Conservation (phyloP, 1,139 yeast species). For the Waltiozyma sp. region DNA sequence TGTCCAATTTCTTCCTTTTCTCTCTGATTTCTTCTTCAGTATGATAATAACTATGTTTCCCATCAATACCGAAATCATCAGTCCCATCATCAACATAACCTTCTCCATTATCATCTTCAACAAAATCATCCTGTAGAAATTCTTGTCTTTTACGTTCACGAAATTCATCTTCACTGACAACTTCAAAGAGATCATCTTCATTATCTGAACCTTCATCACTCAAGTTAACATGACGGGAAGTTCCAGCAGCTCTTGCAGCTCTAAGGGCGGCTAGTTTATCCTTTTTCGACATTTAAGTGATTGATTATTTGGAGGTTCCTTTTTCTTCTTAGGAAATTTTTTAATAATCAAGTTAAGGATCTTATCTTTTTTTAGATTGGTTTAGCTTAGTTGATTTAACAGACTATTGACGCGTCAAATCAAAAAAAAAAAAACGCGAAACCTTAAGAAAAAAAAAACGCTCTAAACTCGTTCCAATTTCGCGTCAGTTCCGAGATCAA, state of each 20-base stretch:
- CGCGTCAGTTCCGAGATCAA: no score
- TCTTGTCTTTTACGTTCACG: constrained; percentile 70
- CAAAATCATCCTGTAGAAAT: constrained; percentile 80
- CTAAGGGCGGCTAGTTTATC: constrained; percentile 30
- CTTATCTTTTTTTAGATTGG: no score
- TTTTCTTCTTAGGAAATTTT: no score
- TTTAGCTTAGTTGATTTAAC: no score
- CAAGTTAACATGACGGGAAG: constrained; percentile 10
- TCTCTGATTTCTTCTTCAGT: constrained; percentile 20
- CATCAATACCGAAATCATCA: constrained; percentile 55
- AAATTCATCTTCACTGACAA: constrained; percentile 73
- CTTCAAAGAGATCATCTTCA: constrained; percentile 61
- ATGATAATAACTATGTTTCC: constrained; percentile 17
- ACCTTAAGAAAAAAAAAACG: no score
- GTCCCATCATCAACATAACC: constrained; percentile 82
- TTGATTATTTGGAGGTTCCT: no score
- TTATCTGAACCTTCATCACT: constrained; percentile 26
- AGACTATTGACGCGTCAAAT: no score
- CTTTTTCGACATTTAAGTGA: constrained; percentile 19
- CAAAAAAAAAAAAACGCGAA: no score
- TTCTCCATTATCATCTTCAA: constrained; percentile 59
- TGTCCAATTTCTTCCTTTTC: constrained; percentile 1
- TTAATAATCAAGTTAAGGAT: no score
- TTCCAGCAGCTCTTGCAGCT: constrained; percentile 30
- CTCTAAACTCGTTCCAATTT: no score